Evolutionary conservation across 495 filamentous ascomycete genomes (phyloP), one percentile per base, ranked within the genome.

Genomic region (Hyaloscypha hepaticicola): DNA sequence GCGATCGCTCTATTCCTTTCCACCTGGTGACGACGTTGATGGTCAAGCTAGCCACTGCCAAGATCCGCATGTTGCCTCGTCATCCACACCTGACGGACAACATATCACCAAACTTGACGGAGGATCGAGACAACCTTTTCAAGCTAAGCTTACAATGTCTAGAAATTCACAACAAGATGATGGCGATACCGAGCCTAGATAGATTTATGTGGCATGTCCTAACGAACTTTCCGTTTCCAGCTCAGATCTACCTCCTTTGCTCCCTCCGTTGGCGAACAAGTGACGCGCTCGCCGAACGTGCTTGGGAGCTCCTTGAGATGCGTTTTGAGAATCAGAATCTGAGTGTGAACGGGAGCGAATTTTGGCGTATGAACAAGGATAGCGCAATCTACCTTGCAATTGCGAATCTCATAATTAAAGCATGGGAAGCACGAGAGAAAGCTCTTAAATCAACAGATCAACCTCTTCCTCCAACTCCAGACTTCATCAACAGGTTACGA

Each of bases 1-100:
- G 85, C 66, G 87, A 91, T 67, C 72, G 74, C 4, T 78, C 78
- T 0, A 83, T 88, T 25, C 83, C 83, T 2, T 74, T 89, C 8
- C 88, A 91, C 70, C 73, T 80, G 48, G 76, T 88, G 51, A 79
- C 82, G 0, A 72, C 73, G 4, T 69, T 78, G 7, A 79, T 84
- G 70, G 77, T 77, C 19, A 70, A 68, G 3, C 70, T 76, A 31
- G 67, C 80, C 57, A 56, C 78, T 8, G 60, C 68, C 0, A 84
- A 82, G 66, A 63, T 82, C 34, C 57, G 69, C 38, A 75, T 78
- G 34, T 64, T 80, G 2, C 69, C 77, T 29, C 70, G 69, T 34
- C 77, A 79, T 1, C 71, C 77, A 22, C 73, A 73, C 48, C 70
- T 71, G 6, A 75, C 76, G 45, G 72, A 73, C 1, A 75, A 78